phyloP scores from a whole-genome alignment of 441 rosid species.

The Arabidopsis hybrid region DNA sequence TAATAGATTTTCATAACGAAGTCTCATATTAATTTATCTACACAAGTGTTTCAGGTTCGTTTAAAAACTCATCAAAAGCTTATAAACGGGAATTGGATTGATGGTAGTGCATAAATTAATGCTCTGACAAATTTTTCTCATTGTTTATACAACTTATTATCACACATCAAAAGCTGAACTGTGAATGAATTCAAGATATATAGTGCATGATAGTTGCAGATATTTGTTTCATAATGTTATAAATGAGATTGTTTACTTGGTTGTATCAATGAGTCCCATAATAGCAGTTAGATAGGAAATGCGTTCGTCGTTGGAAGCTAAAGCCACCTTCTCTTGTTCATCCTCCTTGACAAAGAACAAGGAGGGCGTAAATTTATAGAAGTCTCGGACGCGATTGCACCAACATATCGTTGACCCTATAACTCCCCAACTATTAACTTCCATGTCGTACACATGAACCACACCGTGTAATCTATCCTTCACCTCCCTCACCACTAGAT shows the following conservation, averaged over 20 bases:
- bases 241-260: background rate
- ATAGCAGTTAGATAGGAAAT: background rate
- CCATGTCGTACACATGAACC: constrained; percentile 19
- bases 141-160: background rate
- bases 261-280: background rate
- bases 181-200: background rate
- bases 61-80: background rate
- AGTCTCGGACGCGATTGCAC: background rate
- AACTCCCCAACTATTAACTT: constrained; percentile 1
- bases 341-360: background rate
- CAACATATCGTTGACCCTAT: background rate
- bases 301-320: background rate
- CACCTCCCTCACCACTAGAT: background rate
- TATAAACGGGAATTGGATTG: background rate
- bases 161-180: background rate
- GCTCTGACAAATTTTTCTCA: background rate
- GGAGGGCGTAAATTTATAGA: constrained; percentile 1
- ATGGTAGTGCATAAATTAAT: background rate
- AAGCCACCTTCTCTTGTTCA: background rate
- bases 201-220: background rate
- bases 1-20: background rate
- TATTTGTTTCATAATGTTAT: background rate
- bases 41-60: background rate
- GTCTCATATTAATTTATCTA: background rate
- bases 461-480: background rate